Percentiles rank a stretch among this genome's conserved stretches.
phyloP scores from a whole-genome alignment of 2,329 filamentous ascomycete species.

The Cladorrhinum sp. region DNA sequence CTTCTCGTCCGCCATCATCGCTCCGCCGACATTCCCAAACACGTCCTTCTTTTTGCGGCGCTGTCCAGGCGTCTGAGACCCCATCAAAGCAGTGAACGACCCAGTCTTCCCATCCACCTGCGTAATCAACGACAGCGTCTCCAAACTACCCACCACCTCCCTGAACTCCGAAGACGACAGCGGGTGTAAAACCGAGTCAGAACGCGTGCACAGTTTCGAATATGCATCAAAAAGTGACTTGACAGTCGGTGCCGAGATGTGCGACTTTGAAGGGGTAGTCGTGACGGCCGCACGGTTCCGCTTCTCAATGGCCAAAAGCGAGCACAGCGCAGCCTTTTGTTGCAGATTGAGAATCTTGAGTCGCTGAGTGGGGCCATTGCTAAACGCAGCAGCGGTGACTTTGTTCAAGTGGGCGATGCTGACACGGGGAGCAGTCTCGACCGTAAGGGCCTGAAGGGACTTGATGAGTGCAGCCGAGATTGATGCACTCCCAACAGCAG shows the following conservation, averaged over 20 bases:
- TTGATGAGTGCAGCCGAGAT: constrained; percentile 47
- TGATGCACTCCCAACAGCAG: constrained; percentile 36
- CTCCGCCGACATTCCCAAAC: constrained; percentile 42
- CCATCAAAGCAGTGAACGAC: constrained; percentile 49
- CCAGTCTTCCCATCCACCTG: constrained; percentile 68
- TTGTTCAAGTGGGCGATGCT: constrained; percentile 89
- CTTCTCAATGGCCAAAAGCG: constrained; percentile 82
- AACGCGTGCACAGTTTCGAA: constrained; percentile 68
- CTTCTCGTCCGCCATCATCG: constrained; percentile 61
- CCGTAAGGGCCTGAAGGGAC: constrained; percentile 62
- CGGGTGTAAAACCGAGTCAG: constrained; percentile 84
- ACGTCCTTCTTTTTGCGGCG: constrained; percentile 54
- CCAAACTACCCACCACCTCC: constrained; percentile 84
- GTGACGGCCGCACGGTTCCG: constrained; percentile 53
- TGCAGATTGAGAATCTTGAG: constrained; percentile 88
- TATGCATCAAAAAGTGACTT: constrained; percentile 85
- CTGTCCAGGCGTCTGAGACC: constrained; percentile 66
- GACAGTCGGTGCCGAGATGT: constrained; percentile 68
- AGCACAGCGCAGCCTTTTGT: constrained; percentile 91
- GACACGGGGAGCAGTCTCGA: constrained; percentile 79
- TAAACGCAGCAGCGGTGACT: constrained; percentile 84
- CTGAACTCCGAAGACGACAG: constrained; percentile 90
- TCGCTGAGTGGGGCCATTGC: constrained; percentile 80
- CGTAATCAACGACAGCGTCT: constrained; percentile 78
- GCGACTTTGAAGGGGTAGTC: constrained; percentile 52